Evolutionary conservation across 1,139 yeast species (phyloP).

Genomic region (Yamadazyma aaseri): DNA sequence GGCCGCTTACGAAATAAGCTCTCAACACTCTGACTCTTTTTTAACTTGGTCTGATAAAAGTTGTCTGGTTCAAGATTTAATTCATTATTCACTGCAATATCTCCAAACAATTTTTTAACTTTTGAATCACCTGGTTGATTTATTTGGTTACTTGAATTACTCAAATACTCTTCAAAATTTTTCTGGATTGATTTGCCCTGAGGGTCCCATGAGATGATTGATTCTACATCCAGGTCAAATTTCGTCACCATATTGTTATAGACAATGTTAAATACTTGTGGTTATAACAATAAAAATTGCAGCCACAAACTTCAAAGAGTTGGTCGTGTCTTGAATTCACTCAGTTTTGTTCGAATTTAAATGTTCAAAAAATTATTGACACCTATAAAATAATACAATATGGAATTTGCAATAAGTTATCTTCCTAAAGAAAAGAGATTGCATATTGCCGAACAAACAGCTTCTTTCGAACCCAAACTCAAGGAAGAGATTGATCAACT

Average conservation of each 20-base stretch:
- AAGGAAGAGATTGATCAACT: constrained; percentile 58
- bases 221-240: too few relatives aligned
- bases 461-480: constrained; percentile 24
- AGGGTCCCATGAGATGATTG: too few relatives aligned
- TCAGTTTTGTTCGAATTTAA: too few relatives aligned
- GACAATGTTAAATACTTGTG: too few relatives aligned
- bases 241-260: too few relatives aligned
- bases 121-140: background rate
- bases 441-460: constrained; percentile 23
- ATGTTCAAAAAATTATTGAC: constrained; percentile 3
- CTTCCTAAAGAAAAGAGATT: constrained; percentile 31
- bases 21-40: constrained; percentile 6
- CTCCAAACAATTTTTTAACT: background rate
- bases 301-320: constrained; percentile 4
- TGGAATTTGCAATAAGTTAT: constrained; percentile 17
- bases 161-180: too few relatives aligned
- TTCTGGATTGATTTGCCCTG: too few relatives aligned
- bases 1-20: constrained; percentile 6
- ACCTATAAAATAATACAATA: background rate
- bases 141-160: too few relatives aligned
- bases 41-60: too few relatives aligned
- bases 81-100: too few relatives aligned
- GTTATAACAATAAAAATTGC: background rate
- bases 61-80: too few relatives aligned
- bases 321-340: too few relatives aligned